These are phyloP conservation scores for Diaporthe sp. DNA, from an alignment of 2,329 filamentous ascomycete species.

Conservation along the genomic window DNA sequence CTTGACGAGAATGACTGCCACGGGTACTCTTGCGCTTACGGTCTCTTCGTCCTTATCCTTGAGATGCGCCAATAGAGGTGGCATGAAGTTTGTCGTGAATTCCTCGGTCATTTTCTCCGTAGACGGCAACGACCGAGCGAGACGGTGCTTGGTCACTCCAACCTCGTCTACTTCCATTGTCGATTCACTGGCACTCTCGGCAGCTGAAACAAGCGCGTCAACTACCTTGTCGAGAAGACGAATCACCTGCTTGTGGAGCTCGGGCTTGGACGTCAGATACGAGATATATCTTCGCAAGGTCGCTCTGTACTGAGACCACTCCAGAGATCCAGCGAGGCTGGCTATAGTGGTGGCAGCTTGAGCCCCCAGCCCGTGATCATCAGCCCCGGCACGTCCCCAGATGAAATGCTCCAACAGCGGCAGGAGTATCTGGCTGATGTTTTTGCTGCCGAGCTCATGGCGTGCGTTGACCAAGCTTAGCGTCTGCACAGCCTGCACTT, in stretches of 20 bases:
- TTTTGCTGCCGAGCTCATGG: constrained; percentile 77
- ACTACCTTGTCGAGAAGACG: constrained; percentile 84
- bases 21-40: constrained; percentile 91
- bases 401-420: constrained; percentile 95
- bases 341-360: constrained; percentile 88
- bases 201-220: constrained; percentile 77
- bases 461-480: constrained; percentile 77
- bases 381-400: constrained; percentile 79
- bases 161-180: constrained; percentile 57
- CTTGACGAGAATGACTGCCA: constrained; percentile 90
- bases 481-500: constrained; percentile 84
- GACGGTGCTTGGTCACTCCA: constrained; percentile 51
- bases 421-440: constrained; percentile 88
- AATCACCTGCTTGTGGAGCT: constrained; percentile 87
- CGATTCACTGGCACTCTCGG: constrained; percentile 49
- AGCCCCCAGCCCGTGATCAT: constrained; percentile 88
- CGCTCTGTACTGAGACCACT: constrained; percentile 91
- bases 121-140: constrained; percentile 76
- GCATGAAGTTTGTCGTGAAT: constrained; percentile 80
- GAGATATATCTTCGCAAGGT: constrained; percentile 86
- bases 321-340: constrained; percentile 78
- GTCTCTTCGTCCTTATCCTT: constrained; percentile 96
- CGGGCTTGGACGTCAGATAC: constrained; percentile 83
- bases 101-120: constrained; percentile 78
- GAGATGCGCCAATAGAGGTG: constrained; percentile 84